Conservation (phyloP, 805 yeast genomes). For the Priceomyces medius region DNA sequence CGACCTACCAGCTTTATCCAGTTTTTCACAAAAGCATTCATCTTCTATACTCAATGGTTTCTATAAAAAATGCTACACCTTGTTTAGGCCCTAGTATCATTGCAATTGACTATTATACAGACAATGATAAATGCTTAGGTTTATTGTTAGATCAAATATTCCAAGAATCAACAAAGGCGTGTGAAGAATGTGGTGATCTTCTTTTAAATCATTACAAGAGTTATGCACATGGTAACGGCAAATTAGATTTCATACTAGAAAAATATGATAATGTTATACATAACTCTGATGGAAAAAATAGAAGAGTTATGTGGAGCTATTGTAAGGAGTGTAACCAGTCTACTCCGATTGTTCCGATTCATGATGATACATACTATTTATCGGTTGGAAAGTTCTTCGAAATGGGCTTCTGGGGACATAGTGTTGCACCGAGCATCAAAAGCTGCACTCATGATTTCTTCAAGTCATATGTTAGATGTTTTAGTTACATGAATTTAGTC, state of each 20-base stretch:
- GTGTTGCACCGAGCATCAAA: slow-evolving; percentile 19
- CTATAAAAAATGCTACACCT: slow-evolving; percentile 82
- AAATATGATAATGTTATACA: slow-evolving; percentile 29
- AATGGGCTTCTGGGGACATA: slow-evolving; percentile 67
- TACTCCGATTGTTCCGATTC: slow-evolving; percentile 78
- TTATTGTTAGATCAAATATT: slow-evolving; percentile 81
- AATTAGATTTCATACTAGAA: slow-evolving; percentile 75
- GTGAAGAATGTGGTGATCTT: slow-evolving; percentile 78
- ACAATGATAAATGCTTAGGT: slow-evolving; percentile 86
- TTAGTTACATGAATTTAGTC: slow-evolving; percentile 75
- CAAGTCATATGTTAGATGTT: slow-evolving; percentile 78
- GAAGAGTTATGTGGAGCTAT: slow-evolving; percentile 85
- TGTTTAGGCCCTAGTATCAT: slow-evolving; percentile 89
- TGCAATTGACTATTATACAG: slow-evolving; percentile 84
- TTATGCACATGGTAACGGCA: slow-evolving; percentile 86
- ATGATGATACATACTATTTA: slow-evolving; percentile 82
- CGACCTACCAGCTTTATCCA: slow-evolving; percentile 42
- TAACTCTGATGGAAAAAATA: slow-evolving; percentile 29
- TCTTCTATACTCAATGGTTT: slow-evolving; percentile 77
- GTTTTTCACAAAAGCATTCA: slow-evolving; percentile 72
- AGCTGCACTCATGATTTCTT: slow-evolving; percentile 80
- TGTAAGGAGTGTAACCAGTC: slow-evolving; percentile 76
- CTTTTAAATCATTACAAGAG: slow-evolving; percentile 75
- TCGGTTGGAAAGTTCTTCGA: slow-evolving; percentile 94
- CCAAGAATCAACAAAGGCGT: slow-evolving; percentile 59